phyloP scores from a whole-genome alignment of 2,329 filamentous ascomycete genomes.

The Seiridium cupressi region DNA sequence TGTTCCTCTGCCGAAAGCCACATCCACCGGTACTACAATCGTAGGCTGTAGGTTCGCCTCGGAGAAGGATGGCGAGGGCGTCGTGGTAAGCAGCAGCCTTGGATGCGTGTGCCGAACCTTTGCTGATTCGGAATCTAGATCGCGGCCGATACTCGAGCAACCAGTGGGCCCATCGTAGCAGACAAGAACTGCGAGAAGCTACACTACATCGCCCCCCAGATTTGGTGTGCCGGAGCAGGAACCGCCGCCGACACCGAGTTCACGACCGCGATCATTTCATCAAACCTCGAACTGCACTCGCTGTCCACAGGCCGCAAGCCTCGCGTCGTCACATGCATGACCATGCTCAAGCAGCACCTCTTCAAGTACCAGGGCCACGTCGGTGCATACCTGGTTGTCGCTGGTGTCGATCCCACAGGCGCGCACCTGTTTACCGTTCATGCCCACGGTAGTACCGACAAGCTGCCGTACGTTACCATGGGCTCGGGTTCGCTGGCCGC shows the following conservation, averaged over 20 bases:
- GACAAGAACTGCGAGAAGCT: conserved; percentile 99
- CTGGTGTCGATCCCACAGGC: conserved; percentile 93
- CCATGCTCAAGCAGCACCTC: conserved; percentile 97
- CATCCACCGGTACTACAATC: conserved; percentile 97
- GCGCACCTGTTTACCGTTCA: conserved; percentile 96
- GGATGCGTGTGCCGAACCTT: neutral
- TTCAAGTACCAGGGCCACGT: conserved; percentile 98
- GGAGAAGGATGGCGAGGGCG: conserved; percentile 76
- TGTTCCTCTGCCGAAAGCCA: conserved; percentile 93
- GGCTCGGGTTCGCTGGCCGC: conserved; percentile 92
- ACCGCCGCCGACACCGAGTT: conserved; percentile 99
- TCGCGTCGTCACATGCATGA: conserved; percentile 98
- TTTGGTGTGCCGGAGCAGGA: conserved; percentile 98
- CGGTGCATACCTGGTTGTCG: conserved; percentile 95
- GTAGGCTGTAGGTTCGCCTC: conserved; percentile 96
- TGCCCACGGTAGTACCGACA: conserved; percentile 96
- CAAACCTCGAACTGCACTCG: conserved; percentile 95
- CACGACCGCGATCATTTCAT: conserved; percentile 97
- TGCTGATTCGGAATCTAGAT: conserved; percentile 58
- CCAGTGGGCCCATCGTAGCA: conserved; percentile 95
- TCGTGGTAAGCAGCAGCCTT: neutral
- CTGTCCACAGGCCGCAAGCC: conserved; percentile 95
- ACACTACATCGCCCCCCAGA: conserved; percentile 97
- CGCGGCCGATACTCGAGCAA: conserved; percentile 96
- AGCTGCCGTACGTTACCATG: conserved; percentile 99